Evolutionary conservation across 345 rosid genomes (phyloP), one percentile per base, ranked within the genome.

Genomic region (Gossypium sturtianum): DNA sequence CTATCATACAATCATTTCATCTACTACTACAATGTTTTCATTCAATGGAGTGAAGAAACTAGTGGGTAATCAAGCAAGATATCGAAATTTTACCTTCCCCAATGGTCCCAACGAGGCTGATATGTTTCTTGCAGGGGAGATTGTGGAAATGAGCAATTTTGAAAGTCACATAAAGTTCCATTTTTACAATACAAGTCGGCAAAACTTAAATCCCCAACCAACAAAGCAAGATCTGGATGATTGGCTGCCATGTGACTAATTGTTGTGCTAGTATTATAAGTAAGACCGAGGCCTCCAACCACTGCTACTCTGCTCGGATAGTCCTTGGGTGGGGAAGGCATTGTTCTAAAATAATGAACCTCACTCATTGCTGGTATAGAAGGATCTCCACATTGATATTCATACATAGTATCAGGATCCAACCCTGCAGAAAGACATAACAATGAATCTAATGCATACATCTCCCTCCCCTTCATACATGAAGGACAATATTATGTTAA

Each of bases 81-180:
- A 22, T 25, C 12, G 59, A 6, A 49, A 47, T 17, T 78, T 78
- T 15, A 91, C 98, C 98, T 94, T 83, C 98, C 98, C 98, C 97
- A 92, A 68, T 83, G 86, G 77, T 92, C 99, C 99, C 99, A 94
- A 15, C 97, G 94, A 83, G 99, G 99, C 84, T 94, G 99, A 81
- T 89, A 93, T 2, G 86, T 84, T 79, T 89, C 90, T 12, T 77
- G 85, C 12, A 81, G 78, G 1, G 89, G 82, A 75, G 78, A 75
- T 47, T 67, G 73, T 11, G 76, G 47, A 79, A 71, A 79, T 0
- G 84, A 59, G 70, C 87, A 84, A 12, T 86, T 82, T 81, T 78
- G 79, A 77, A 94, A 89, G 65, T 84, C 83, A 27, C 87, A 66
- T 34, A 79, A 83, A 29, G 88, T 84, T 73, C 93, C 92, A 74